A percentile compares a stretch with the other conserved stretches of the same genome.
Conservation (phyloP, 1,139 yeast genomes). For the Geotrichum carabidarum region DNA sequence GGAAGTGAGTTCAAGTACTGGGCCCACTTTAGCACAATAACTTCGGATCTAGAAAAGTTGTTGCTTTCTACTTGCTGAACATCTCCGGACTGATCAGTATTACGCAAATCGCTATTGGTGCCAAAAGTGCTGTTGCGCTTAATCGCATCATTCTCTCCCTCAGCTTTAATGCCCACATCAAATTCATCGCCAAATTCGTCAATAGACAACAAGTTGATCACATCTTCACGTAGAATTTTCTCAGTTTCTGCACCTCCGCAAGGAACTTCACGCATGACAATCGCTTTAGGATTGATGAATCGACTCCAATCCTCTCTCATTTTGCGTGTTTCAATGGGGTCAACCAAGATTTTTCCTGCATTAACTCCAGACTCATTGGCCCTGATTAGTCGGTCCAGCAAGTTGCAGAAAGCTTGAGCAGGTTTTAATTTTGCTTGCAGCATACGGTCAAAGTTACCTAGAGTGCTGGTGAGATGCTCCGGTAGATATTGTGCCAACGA, state of each 20-base stretch:
- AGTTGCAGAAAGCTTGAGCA: constrained; percentile 53
- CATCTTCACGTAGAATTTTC: constrained; percentile 43
- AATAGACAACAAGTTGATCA: constrained; percentile 40
- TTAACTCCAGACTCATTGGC: constrained; percentile 58
- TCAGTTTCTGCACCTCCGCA: constrained; percentile 44
- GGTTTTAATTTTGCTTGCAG: constrained; percentile 49
- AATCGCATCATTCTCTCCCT: constrained; percentile 13
- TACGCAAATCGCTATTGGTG: constrained; percentile 18
- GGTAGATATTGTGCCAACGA: constrained; percentile 34
- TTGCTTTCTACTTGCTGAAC: constrained; percentile 3
- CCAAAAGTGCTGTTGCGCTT: not conserved
- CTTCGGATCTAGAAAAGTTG: constrained; percentile 27
- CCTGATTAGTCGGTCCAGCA: constrained; percentile 54
- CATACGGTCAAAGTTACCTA: constrained; percentile 46
- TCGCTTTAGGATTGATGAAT: constrained; percentile 47
- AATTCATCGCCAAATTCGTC: constrained; percentile 9
- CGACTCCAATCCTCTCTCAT: constrained; percentile 61
- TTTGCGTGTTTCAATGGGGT: constrained; percentile 44
- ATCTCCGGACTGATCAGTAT: too few species aligned
- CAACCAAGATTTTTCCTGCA: constrained; percentile 49
- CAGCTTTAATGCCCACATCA: constrained; percentile 1
- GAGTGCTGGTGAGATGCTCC: constrained; percentile 24
- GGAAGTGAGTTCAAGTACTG: constrained; percentile 46
- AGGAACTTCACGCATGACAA: constrained; percentile 53
- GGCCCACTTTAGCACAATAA: constrained; percentile 40